Percentiles rank a stretch among this genome's conserved stretches.
Evolutionary conservation across 2,329 filamentous ascomycete species (phyloP).

Genomic region (Clonostachys byssicola): DNA sequence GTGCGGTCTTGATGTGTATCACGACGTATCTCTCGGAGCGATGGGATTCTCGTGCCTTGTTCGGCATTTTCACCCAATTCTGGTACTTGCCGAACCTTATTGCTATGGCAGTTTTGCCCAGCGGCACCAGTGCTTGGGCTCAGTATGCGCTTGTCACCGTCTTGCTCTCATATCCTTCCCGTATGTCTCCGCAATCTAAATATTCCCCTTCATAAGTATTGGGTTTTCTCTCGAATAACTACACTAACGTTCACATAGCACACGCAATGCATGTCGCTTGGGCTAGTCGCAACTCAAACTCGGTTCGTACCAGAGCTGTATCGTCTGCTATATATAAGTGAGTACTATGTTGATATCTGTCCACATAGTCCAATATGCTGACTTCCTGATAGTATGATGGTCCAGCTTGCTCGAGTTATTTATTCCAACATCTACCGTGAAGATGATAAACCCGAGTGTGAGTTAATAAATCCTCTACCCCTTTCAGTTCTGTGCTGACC

Average conservation of each 20-base stretch:
- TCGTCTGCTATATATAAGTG: conserved; percentile 59
- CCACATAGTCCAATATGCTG: background rate
- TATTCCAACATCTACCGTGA: conserved; percentile 31
- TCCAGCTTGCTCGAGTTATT: conserved; percentile 36
- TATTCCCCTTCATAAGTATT: no score
- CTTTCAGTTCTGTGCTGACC: conserved; percentile 2
- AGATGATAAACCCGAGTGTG: conserved; percentile 14
- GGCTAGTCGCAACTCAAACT: conserved; percentile 53
- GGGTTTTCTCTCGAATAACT: no score
- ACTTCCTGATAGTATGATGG: conserved; percentile 26
- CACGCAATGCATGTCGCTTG: conserved; percentile 38
- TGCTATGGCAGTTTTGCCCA: conserved; percentile 35
- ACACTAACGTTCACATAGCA: background rate
- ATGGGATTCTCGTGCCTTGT: conserved; percentile 11
- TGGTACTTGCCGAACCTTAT: conserved; percentile 59
- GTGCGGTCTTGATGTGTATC: conserved; percentile 26
- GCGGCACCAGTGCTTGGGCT: conserved; percentile 26
- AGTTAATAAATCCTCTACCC: background rate
- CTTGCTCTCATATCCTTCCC: conserved; percentile 28
- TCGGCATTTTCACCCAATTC: conserved; percentile 46
- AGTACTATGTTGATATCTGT: background rate
- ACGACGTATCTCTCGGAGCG: conserved; percentile 30
- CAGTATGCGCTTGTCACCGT: conserved; percentile 34
- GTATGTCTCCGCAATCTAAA: background rate
- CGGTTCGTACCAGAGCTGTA: conserved; percentile 57